Base-by-base conservation (phyloP, 805 yeast genomes). In the Ogataea paraovalis region DNA sequence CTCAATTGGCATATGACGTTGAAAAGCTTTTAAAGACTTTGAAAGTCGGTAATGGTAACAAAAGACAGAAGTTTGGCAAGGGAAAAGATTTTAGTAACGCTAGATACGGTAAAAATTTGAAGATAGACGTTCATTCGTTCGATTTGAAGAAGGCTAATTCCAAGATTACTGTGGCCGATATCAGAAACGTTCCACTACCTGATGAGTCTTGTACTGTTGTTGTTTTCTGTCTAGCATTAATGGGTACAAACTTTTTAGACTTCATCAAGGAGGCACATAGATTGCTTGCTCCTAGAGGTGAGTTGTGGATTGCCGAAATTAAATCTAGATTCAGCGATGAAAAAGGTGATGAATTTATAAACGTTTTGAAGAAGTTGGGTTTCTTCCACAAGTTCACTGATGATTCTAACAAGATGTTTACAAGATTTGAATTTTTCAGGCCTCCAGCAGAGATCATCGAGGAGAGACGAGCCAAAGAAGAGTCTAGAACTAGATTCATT, bases 221-320 rank as follows among this genome's bases (percentile, higher is more conserved):
- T n/a, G 79, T 94, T 5, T 94, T 91, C 67, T 94, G 99, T 66
- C 74, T 94, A 43, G 94, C 98, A 0, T 72, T 94, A 49, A 94
- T 94, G 99, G 99, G 99, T 3, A 92, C 98, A 3, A 94, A 94
- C 62, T 90, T 92, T 63, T 70, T 91, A 51, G 98, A 94, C 62
- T 94, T 94, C 62, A 80, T 94, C 45, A 75, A 82, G 48, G 99
- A 94, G 64, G 98, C 97, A 0, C 76, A 86, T 61, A 75, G 99
- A 59, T 73, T 94, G 16, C 71, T 94, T 45, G 83, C 89, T 9
- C 96, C 96, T 39, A 76, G 89, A 50, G 98, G 99, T 23, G 96
- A 92, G 64, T 69, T 94, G 41, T 94, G 99, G 99, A 89, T 94
- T 41, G 94, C 98, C 2, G 99, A 94, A 64, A 94, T 94, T 68